Evolutionary conservation across 176 grass and related monocot genomes (phyloP).

Genomic region (Juncus effusus): DNA sequence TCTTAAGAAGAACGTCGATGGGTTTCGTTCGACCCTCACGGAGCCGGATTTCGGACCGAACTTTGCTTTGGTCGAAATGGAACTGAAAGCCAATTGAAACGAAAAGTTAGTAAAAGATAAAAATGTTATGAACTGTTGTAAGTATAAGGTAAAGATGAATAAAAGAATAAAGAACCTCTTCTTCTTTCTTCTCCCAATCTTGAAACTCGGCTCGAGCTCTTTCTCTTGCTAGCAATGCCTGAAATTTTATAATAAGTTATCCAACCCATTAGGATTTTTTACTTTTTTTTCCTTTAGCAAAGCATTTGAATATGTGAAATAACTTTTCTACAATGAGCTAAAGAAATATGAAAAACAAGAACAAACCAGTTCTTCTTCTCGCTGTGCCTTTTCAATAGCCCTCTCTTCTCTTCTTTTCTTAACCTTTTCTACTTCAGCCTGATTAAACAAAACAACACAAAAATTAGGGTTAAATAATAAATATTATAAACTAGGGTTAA

Average conservation of each 20-base stretch:
- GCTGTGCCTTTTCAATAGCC: slow-evolving; percentile 93
- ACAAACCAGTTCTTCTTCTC: slow-evolving; percentile 93
- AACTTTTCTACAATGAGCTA: not conserved
- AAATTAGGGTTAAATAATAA: not conserved
- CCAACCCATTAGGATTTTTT: too few relatives aligned
- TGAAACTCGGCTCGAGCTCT: slow-evolving; percentile 90
- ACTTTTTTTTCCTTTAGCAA: too few relatives aligned
- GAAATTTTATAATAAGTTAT: slow-evolving; percentile 34
- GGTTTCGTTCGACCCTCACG: slow-evolving; percentile 89
- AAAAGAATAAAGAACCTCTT: slow-evolving; percentile 57
- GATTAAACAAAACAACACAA: slow-evolving; percentile 24
- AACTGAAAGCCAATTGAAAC: slow-evolving; percentile 42
- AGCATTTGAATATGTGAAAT: too few relatives aligned
- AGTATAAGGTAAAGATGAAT: not conserved
- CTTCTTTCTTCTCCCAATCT: slow-evolving; percentile 99
- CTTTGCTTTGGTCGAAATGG: slow-evolving; percentile 99
- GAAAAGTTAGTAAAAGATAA: slow-evolving; percentile 25
- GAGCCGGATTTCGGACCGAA: slow-evolving; percentile 89
- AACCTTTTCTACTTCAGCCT: slow-evolving; percentile 98
- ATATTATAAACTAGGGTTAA: slow-evolving; percentile 9
- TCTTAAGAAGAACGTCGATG: slow-evolving; percentile 95
- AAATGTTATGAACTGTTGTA: too few relatives aligned
- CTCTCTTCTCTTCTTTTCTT: slow-evolving; percentile 99
- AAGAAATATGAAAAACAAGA: slow-evolving; percentile 8
- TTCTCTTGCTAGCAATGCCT: slow-evolving; percentile 84